These are phyloP conservation scores for Pseudogymnoascus sp. DNA, from an alignment of 2,329 filamentous ascomycete genomes.

Conservation along the genomic window DNA sequence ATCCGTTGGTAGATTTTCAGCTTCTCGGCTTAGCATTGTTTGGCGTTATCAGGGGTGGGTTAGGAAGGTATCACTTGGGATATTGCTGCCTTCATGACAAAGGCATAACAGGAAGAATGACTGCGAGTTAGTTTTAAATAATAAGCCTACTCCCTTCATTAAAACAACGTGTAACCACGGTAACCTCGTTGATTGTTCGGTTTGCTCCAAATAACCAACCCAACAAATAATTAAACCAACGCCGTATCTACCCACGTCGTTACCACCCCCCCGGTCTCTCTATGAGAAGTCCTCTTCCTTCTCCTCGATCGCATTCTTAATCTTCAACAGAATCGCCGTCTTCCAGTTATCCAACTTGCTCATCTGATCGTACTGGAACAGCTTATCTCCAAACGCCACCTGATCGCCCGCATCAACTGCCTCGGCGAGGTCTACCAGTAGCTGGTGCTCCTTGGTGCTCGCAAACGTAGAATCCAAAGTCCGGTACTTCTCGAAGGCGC, in stretches of 20 bases:
- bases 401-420: constrained; percentile 72
- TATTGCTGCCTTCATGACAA: constrained; percentile 1
- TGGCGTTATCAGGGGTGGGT: constrained; percentile 2
- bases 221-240: constrained; percentile 4
- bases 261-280: constrained; percentile 27
- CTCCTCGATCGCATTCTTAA: constrained; percentile 79
- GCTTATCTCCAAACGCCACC: constrained; percentile 76
- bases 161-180: neutral
- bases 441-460: constrained; percentile 71
- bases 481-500: constrained; percentile 74
- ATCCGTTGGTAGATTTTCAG: neutral
- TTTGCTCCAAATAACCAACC: constrained; percentile 28
- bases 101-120: constrained; percentile 6
- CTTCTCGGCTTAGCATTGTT: constrained; percentile 9
- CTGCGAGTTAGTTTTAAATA: constrained; percentile 9
- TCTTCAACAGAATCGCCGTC: constrained; percentile 72
- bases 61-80: neutral
- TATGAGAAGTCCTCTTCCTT: constrained; percentile 62
- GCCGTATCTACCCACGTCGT: constrained; percentile 1
- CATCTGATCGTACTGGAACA: constrained; percentile 86
- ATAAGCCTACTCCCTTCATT: constrained; percentile 6
- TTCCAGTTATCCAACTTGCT: constrained; percentile 97
- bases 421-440: constrained; percentile 70
- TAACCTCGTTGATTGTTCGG: constrained; percentile 6
- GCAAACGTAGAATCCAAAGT: constrained; percentile 74